Base-by-base conservation (phyloP, 1,139 yeast species). In the Lodderomyces orthopsilosis region DNA sequence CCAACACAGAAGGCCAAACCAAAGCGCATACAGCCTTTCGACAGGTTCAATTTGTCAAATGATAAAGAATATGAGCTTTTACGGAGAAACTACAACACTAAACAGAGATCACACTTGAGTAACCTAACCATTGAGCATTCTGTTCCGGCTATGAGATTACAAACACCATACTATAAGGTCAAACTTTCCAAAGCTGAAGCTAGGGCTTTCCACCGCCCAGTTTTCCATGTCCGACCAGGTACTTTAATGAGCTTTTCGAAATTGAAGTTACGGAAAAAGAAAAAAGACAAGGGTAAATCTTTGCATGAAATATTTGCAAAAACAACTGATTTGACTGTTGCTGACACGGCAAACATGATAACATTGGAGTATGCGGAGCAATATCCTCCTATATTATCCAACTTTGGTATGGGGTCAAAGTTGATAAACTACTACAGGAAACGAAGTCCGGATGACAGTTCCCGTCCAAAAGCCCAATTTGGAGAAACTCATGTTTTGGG, bases 401-500 rank as follows among this genome's bases (percentile, higher is more conserved):
- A 87, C 49, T 88, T 85, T 61, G 99, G 98, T 46, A 94, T 94
- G 99, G 95, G 96, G 7, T 85, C 93, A 30, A 93, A 93, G 59
- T 69, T 94, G 49, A 86, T 94, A 53, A 94, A 94, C 57, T 94
- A 94, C 58, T 94, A 94, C 62, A 75, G 98, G 51, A 91, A 93
- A 59, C 82, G 80, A 50, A 75, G 74, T 46, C 89, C 85, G 13
- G 93, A 87, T 43, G 99, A 94, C 59, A 78, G 81, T 6, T 74
- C 86, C 4, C 79, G 98, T 49, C 98, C 98, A 0, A 91, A 91
- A 55, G 74, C 91, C 8, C 80, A 89, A 1, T 75, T 90, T 36
- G 99, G 99, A 41, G 99, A 94, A 62, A 93, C 98, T 0, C 95
- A 88, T 63, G 96, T 94, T 2, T 70, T 94, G 35, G 97, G 97